Evolutionary conservation across 306 rosid species (phyloP), one percentile per base, ranked within the genome.

Genomic region (Quercus parvula): DNA sequence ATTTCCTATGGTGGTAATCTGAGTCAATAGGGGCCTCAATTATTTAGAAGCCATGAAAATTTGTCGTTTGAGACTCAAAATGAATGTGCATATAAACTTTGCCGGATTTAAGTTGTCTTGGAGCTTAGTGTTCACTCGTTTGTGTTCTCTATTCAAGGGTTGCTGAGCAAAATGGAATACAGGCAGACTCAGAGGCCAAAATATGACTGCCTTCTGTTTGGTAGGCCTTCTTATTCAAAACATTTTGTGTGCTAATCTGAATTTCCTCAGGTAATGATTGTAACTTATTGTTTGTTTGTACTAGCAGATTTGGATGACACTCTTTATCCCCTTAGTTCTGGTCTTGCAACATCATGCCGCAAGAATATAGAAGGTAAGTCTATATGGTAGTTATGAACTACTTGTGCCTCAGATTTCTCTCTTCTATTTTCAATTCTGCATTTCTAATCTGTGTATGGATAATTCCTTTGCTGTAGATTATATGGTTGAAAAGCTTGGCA

Each of bases 231-330:
- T 41, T 41, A 25, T n/a, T 10, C 44, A 10, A 2, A 54, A 75
- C 19, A 63, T 77, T 61, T 80, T 70, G 2, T 10, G 30, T 69
- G n/a, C 52, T 74, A 77, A 56, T 76, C 55, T 49, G 19, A 59
- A 83, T 81, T 70, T 33, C 75, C 73, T 73, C 24, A 56, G 56
- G 70, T 35, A 59, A 24, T 70, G 81, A 74, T 70, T 69, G 1
- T 71, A 68, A 83, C 55, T 51, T 7, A 71, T 76, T 55, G 57
- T 71, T 76, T 55, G 49, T 70, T 2, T 54, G 62, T 9, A 74
- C 35, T 7, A 84, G 75, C 91, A 95, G 98, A 95, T 88, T 86
- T 95, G 66, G 99, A 95, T 89, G 99, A 95, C 56, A 95, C 99
- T 73, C 85, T 92, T 59, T 95, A 95, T 83, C 94, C 98, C 27